Base-by-base conservation (phyloP, 331 rosid species). In the Phaseolus coccineus region DNA sequence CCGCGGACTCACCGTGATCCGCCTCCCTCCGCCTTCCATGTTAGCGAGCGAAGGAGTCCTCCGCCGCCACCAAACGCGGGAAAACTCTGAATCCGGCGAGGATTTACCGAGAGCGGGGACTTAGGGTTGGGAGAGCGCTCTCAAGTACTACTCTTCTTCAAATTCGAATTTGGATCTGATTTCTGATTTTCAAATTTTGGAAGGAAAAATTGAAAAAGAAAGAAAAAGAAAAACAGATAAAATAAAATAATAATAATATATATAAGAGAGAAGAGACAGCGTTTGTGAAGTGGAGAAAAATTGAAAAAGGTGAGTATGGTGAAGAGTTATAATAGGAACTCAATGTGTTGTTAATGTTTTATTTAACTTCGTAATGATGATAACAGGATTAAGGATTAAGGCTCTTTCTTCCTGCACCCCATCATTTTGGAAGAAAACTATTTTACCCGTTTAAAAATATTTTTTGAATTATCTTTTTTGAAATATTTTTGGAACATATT, bases 1-100 rank as follows among this genome's bases (percentile, higher is more conserved):
- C 66, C 98, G 83, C 47, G 98, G 98, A 81, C 97, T 92, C 79
- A 88, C 97, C 47, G 92, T 91, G 24, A 94, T 88, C 90, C 92
- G 90, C 89, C 85, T 61, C 55, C 82, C 75, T 5, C 93, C 92
- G 22, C 92, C 93, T 69, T 92, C 98, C 82, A 79, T 79, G 6
- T 40, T 22, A 67, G 53, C 72, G 12, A 67, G 72, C 35, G 72
- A 40, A 67, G 55, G 37, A 67, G 10, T 2, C 71, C 8, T 37
- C 71, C 71, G 8, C 53, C 53, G 48, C 52, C 52, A 27, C 51
- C 33, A n/a, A 9, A 6, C 3, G 47, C 3, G 15, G 69, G 27
- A 64, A 66, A 66, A 39, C 30, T n/a, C 71, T 39, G 6, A 39
- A 66, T 66, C 71, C 35, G 52, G 53, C 37, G 10, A 6, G 35